Conservation (phyloP, 2,329 filamentous ascomycete genomes). For the Orbilia brochopaga region DNA sequence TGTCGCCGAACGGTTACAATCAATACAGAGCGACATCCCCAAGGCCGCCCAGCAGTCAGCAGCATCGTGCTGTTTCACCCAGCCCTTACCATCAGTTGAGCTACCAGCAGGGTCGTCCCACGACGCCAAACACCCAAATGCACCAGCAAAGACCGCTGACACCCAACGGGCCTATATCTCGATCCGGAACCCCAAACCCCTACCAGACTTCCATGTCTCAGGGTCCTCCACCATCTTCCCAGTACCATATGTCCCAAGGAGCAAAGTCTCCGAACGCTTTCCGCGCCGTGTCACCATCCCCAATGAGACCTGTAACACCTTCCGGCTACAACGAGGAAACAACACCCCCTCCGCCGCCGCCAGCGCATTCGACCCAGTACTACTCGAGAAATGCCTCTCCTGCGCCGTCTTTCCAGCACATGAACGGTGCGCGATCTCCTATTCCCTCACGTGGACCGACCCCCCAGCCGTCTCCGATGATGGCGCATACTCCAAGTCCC, state of each 20-base stretch:
- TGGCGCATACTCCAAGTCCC: constrained; percentile 76
- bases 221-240: constrained; percentile 37
- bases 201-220: constrained; percentile 37
- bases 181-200: constrained; percentile 46
- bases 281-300: constrained; percentile 48
- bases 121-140: constrained; percentile 40
- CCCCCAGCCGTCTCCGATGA: constrained; percentile 50
- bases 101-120: constrained; percentile 38
- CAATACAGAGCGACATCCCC: constrained; percentile 53
- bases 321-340: constrained; percentile 39
- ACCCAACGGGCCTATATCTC: constrained; percentile 41
- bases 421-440: constrained; percentile 48
- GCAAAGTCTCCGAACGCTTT: constrained; percentile 48
- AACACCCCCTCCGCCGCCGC: constrained; percentile 51
- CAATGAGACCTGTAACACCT: constrained; percentile 40
- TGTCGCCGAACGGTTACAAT: constrained; percentile 51
- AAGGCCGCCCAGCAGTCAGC: constrained; percentile 43
- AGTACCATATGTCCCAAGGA: constrained; percentile 48
- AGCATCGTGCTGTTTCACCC: constrained; percentile 51
- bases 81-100: constrained; percentile 47
- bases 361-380: constrained; percentile 51
- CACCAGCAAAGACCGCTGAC: constrained; percentile 34
- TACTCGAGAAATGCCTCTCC: constrained; percentile 42
- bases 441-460: constrained; percentile 51
- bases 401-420: constrained; percentile 38